Conservation (phyloP, 1,139 yeast genomes). For the Geotrichum cucujoidarum region DNA sequence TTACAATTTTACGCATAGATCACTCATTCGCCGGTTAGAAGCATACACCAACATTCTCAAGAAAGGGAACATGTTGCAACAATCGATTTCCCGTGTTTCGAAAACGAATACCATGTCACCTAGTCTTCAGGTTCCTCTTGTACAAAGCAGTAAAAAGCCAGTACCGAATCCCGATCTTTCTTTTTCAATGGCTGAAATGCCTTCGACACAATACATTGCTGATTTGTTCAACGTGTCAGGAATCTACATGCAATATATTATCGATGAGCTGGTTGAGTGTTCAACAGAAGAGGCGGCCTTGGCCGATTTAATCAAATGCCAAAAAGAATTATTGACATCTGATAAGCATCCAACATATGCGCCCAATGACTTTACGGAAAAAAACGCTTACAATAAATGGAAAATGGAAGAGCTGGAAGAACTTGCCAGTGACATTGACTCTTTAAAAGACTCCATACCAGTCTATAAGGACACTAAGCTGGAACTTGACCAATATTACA, state of each 20-base stretch:
- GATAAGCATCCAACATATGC: conserved; percentile 10
- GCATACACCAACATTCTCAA: conserved; percentile 5
- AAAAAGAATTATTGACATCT: background rate
- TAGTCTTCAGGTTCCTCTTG: background rate
- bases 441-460: conserved; percentile 1
- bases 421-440: conserved; percentile 6
- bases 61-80: conserved; percentile 5
- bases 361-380: conserved; percentile 5
- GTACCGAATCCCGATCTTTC: conserved; percentile 7
- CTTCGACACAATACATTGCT: background rate
- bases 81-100: conserved; percentile 1
- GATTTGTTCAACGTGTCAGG: conserved; percentile 4
- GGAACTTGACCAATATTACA: background rate
- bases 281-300: conserved; percentile 7
- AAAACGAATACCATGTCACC: background rate
- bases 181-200: conserved; percentile 2
- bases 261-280: background rate
- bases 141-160: background rate
- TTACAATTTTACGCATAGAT: conserved; percentile 8
- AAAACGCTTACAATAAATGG: conserved; percentile 6
- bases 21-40: conserved; percentile 12
- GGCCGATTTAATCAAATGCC: conserved; percentile 7
- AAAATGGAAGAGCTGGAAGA: conserved; percentile 4
- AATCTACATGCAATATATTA: conserved; percentile 3
- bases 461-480: background rate